These are phyloP conservation scores for Earliella scabrosa DNA, from an alignment of 1,284 basidiomycete genomes.

Conservation along the genomic window DNA sequence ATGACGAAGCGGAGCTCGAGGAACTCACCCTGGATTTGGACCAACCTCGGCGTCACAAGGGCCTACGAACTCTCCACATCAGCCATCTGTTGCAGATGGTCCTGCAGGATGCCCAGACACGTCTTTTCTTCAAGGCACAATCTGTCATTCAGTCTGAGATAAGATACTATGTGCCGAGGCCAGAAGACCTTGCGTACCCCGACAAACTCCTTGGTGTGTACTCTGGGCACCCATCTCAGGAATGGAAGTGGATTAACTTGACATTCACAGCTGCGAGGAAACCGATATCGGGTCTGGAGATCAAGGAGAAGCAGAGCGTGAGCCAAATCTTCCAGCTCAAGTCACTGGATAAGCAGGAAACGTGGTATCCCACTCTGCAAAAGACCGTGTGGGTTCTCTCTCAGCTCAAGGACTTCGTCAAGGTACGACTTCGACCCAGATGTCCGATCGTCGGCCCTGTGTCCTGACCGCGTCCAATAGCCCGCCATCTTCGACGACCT, in stretches of 20 bases:
- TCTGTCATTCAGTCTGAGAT: conserved; percentile 88
- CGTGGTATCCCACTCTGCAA: conserved; percentile 88
- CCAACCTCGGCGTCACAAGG: conserved; percentile 32
- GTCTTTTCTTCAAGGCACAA: conserved; percentile 93
- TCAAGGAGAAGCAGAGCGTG: conserved; percentile 66
- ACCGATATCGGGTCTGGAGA: conserved; percentile 44
- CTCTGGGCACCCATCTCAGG: background rate
- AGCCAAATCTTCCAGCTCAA: conserved; percentile 73
- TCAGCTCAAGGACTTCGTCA: conserved; percentile 88
- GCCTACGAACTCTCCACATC: conserved; percentile 63
- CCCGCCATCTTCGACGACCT: conserved; percentile 92
- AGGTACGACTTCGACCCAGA: conserved; percentile 54
- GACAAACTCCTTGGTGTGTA: conserved; percentile 69
- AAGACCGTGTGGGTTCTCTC: conserved; percentile 88
- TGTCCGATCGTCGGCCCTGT: background rate
- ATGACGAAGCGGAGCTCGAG: conserved; percentile 42
- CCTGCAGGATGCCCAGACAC: conserved; percentile 91
- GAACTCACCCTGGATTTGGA: conserved; percentile 49
- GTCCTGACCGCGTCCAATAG: conserved; percentile 44
- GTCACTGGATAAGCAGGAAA: conserved; percentile 75
- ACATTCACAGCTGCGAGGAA: conserved; percentile 46
- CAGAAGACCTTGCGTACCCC: conserved; percentile 85
- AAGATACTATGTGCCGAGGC: conserved; percentile 75
- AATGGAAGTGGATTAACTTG: background rate
- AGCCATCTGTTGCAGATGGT: conserved; percentile 85